These are phyloP conservation scores for Delonix regia DNA, from an alignment of 306 rosid species.

Conservation along the genomic window DNA sequence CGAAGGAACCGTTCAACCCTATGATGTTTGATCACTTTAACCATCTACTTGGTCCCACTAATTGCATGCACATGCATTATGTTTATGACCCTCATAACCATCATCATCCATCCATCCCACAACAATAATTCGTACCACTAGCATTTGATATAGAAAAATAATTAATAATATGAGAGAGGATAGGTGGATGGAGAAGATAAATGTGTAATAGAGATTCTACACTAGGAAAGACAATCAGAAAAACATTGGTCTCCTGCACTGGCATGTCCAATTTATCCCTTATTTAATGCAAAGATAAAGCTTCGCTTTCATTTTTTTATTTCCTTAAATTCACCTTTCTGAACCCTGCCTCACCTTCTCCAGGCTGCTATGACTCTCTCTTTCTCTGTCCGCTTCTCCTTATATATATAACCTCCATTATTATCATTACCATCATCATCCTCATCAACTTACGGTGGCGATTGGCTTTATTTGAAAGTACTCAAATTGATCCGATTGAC, in stretches of 20 bases:
- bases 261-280: constrained; percentile 41
- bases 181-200: not conserved
- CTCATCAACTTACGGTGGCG: constrained; percentile 29
- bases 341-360: constrained; percentile 56
- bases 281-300: constrained; percentile 36
- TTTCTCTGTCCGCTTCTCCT: not conserved
- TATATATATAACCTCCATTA: constrained; percentile 27
- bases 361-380: constrained; percentile 53
- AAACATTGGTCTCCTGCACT: constrained; percentile 43
- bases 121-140: not conserved
- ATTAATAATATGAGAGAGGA: constrained; percentile 33
- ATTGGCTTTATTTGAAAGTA: constrained; percentile 28
- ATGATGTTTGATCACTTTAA: constrained; percentile 21
- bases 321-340: constrained; percentile 35
- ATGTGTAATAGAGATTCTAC: constrained; percentile 33
- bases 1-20: constrained; percentile 11
- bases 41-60: constrained; percentile 37
- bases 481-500: not conserved
- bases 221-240: constrained; percentile 47
- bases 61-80: constrained; percentile 16
- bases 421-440: constrained; percentile 9
- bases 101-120: not conserved
- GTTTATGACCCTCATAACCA: not conserved
- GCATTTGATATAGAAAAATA: not conserved
- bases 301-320: constrained; percentile 14